Evolutionary conservation across 2,329 filamentous ascomycete species (phyloP).

Genomic region (Elsinoe necatrix): DNA sequence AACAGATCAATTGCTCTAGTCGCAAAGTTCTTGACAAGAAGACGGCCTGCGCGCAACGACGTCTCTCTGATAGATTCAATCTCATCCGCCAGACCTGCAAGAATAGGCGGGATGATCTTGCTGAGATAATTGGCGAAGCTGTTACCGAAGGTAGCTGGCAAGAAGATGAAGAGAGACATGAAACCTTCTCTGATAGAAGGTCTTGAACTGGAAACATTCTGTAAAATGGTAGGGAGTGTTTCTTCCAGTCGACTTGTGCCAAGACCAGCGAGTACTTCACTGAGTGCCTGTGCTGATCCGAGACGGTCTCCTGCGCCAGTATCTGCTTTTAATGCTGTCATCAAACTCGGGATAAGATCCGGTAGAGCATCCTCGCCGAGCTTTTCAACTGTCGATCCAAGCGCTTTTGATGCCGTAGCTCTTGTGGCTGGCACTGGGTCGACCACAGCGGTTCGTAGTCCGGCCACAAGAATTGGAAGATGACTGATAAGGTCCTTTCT

Average conservation of each 20-base stretch:
- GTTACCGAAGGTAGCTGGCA: conserved; percentile 98
- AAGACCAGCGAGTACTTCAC: conserved; percentile 89
- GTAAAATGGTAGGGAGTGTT: conserved; percentile 87
- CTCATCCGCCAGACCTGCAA: conserved; percentile 90
- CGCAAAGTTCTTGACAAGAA: conserved; percentile 97
- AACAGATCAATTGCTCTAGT: conserved; percentile 89
- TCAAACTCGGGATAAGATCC: conserved; percentile 92
- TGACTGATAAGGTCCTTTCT: conserved; percentile 88
- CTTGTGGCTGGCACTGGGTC: conserved; percentile 95
- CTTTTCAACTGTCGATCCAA: conserved; percentile 96
- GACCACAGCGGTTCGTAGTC: conserved; percentile 78
- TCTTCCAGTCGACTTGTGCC: conserved; percentile 90
- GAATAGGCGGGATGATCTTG: conserved; percentile 90
- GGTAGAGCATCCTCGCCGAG: conserved; percentile 93
- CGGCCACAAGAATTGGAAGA: conserved; percentile 83
- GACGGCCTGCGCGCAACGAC: conserved; percentile 82
- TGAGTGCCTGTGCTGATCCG: conserved; percentile 91
- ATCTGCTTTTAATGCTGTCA: conserved; percentile 95
- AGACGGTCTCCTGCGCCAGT: conserved; percentile 92
- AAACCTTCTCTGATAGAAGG: conserved; percentile 90
- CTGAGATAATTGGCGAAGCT: conserved; percentile 94
- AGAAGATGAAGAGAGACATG: conserved; percentile 99
- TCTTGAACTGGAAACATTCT: conserved; percentile 90
- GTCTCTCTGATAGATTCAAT: conserved; percentile 94
- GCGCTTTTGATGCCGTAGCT: conserved; percentile 88